Evolutionary conservation across 225 moss, liverwort and hornwort species (phyloP), one percentile per base, ranked within the genome.

Genomic region (Takakia lepidozioides): DNA sequence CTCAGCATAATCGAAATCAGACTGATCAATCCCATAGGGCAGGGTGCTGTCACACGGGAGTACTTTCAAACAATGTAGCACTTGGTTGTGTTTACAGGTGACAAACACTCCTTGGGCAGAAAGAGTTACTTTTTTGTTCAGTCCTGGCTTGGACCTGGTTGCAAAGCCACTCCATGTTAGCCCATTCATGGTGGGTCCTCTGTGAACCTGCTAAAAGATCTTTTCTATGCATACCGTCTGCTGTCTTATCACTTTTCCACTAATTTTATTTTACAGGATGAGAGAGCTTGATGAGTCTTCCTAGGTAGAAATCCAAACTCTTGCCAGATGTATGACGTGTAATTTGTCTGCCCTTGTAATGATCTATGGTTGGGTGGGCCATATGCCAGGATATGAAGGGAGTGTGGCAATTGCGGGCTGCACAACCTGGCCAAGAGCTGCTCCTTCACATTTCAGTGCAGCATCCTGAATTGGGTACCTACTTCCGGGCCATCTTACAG

Each of bases 71-170:
- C n/a, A n/a, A n/a, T n/a, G n/a, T n/a, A n/a, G n/a, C n/a, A n/a
- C n/a, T n/a, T n/a, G n/a, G n/a, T n/a, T n/a, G n/a, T 59, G 39
- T 18, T 42, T 43, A 45, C 69, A 84, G 80, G 90, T 98, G 52
- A 98, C 90, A 27, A 90, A 98, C 43, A 91, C 87, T 28, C 90
- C 95, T 15, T 91, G 90, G 95, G 90, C 67, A 24, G 95, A 98
- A 54, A 80, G 87, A 52, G 85, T 78, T 29, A 85, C 78, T 11
- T 95, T 95, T 43, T 24, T 76, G 20, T 87, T 87, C 48, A 72
- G 80, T 24, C 77, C 87, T 34, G 65, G 59, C 16, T 46, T 68
- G 14, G 95, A 95, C 50, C 44, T 43, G 2, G 90, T 90, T 43
- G 79, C 84, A 1, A 95, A 95, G 52, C 75, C 78, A 36, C 75